phyloP scores from a whole-genome alignment of 257 asterid genomes.

The Capsicum chinense region DNA sequence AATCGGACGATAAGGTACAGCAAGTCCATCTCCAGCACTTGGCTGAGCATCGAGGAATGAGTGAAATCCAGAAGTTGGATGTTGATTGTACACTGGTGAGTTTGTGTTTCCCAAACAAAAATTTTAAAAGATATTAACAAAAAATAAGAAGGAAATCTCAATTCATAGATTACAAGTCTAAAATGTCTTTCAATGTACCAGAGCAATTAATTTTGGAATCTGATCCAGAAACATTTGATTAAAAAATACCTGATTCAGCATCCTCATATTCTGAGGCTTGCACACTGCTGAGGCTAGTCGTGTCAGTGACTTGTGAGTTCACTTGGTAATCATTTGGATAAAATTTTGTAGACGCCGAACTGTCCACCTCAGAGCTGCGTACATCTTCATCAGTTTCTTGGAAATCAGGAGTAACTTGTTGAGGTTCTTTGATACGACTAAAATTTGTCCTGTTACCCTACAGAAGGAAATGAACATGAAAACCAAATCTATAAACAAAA shows the following conservation, averaged over 20 bases:
- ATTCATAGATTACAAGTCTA: conserved; percentile 12
- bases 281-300: conserved; percentile 67
- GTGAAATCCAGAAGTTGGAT: conserved; percentile 61
- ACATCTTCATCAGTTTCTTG: conserved; percentile 52
- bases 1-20: conserved; percentile 42
- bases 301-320: conserved; percentile 69
- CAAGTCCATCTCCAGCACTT: conserved; percentile 39
- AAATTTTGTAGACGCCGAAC: conserved; percentile 59
- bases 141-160: conserved; percentile 35
- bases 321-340: conserved; percentile 64
- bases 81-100: conserved; percentile 70
- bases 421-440: conserved; percentile 60
- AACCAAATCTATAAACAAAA: neutral
- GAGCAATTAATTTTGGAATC: neutral
- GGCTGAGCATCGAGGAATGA: conserved; percentile 43
- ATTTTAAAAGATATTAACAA: neutral
- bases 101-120: conserved; percentile 16
- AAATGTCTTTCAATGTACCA: neutral
- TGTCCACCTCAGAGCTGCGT: conserved; percentile 56
- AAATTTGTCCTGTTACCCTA: conserved; percentile 78
- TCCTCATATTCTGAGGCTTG: conserved; percentile 86
- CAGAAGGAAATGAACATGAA: conserved; percentile 32
- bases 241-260: conserved; percentile 80
- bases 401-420: conserved; percentile 47
- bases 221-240: conserved; percentile 6